These are phyloP conservation scores for Sporothrix globosa DNA, from an alignment of 2,329 filamentous ascomycete species.

Conservation along the genomic window DNA sequence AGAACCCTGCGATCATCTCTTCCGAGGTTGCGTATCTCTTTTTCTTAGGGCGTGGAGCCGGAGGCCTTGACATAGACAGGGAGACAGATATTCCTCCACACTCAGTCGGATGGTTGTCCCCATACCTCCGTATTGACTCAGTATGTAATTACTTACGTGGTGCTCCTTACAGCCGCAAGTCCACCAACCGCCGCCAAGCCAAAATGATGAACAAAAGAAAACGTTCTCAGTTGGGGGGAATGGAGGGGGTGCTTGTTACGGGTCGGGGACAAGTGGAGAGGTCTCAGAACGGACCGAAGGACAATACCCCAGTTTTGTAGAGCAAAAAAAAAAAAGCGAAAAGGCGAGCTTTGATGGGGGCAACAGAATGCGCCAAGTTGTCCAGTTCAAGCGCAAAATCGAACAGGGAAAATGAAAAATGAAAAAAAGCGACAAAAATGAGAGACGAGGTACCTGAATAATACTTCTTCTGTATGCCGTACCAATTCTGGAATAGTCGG, in stretches of 20 bases:
- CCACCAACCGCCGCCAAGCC: constrained; percentile 11
- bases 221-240: neutral
- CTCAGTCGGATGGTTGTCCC: too few relatives aligned
- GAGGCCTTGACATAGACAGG: neutral
- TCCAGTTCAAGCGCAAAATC: neutral
- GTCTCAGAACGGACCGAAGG: constrained; percentile 18
- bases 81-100: neutral
- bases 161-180: neutral
- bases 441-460: neutral
- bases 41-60: neutral
- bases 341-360: too few relatives aligned
- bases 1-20: constrained; percentile 3
- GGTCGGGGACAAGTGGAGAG: neutral
- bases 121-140: too few relatives aligned
- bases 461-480: neutral
- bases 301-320: constrained; percentile 1
- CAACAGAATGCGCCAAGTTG: neutral
- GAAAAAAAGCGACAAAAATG: neutral
- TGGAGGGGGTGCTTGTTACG: constrained; percentile 11
- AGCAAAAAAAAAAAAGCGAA: neutral
- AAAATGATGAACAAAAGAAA: neutral
- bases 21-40: too few relatives aligned
- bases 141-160: too few relatives aligned
- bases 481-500: neutral
- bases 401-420: neutral